Evolutionary conservation across 2,329 filamentous ascomycete genomes (phyloP), one percentile per base, ranked within the genome.

Genomic region (Domatiomyces catenatus): DNA sequence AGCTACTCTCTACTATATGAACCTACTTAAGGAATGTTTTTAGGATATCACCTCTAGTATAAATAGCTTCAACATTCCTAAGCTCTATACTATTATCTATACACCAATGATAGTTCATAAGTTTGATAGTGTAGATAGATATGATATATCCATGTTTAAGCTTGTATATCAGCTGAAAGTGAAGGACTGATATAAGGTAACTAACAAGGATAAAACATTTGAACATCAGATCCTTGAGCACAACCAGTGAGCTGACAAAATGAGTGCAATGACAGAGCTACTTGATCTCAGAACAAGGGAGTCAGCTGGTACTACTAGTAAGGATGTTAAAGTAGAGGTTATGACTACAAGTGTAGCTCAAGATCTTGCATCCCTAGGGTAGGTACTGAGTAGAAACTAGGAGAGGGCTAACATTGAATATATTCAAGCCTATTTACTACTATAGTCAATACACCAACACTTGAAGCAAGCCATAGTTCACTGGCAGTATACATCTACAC

Each of bases 31-130:
- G 32, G 32, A 39, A 15, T 39, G 5, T 15, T 39, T 39, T 15
- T 12, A 15, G 15, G 3, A 39, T 39, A 15, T 15, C 12, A 47
- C n/a, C n/a, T 12, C 24, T 19, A 4, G 15, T 12, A 10, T 8
- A 3, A 47, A 24, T 17, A 17, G 46, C 46, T 47, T 47, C 28
- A 47, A 47, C 12, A 47, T 47, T 12, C 46, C n/a, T 3, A 47
- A 47, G 46, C 19, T 47, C 15, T 24, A 47, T 17, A 17, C n/a
- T 32, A 24, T 47, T 17, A 26, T 8, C 5, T 32, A 47, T 47
- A 26, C 12, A 15, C 20, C 28, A 2, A 47, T 47, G 28, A 47
- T 47, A 17, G 24, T 47, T 32, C 20, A 20, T 2, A 22, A 32
- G 17, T 47, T 47, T 32, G 8, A 17, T 12, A 47, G 20, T 17